Percentiles rank a stretch among this genome's conserved stretches.
phyloP scores from a whole-genome alignment of 2,329 filamentous ascomycete species.

The Diaporthe citri region DNA sequence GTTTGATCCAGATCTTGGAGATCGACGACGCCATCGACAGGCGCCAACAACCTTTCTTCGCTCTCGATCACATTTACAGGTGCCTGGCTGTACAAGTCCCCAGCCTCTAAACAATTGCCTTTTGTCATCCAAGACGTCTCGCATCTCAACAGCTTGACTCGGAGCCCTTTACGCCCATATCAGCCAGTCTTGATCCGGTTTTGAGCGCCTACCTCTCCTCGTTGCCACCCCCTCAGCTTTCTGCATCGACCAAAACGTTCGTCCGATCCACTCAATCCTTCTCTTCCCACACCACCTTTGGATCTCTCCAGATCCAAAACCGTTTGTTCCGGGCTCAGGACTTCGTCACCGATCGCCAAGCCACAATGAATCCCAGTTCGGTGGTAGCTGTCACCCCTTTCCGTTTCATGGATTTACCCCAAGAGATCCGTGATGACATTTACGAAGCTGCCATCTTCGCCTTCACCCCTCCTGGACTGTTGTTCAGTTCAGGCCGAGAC shows the following conservation, averaged over 20 bases:
- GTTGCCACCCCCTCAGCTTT: no score
- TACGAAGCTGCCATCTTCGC: neutral
- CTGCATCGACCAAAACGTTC: no score
- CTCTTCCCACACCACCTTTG: neutral
- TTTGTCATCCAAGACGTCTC: no score
- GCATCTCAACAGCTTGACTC: no score
- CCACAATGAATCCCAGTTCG: neutral
- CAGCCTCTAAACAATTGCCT: no score
- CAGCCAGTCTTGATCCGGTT: no score
- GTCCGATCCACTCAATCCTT: fast-evolving
- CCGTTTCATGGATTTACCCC: neutral
- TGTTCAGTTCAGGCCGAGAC: no score
- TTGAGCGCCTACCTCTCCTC: no score
- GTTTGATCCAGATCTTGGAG: neutral
- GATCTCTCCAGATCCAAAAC: neutral
- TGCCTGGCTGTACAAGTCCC: no score
- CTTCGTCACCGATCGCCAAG: neutral
- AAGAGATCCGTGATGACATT: neutral
- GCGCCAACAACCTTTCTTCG: neutral
- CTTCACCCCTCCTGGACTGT: neutral
- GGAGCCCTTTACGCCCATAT: no score
- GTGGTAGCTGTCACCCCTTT: neutral
- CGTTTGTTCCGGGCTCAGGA: neutral
- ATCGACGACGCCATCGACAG: no score
- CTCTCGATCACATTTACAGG: neutral